phyloP scores from a whole-genome alignment of 371 early-diverging fungal genomes.

The Mortierella sp. region DNA sequence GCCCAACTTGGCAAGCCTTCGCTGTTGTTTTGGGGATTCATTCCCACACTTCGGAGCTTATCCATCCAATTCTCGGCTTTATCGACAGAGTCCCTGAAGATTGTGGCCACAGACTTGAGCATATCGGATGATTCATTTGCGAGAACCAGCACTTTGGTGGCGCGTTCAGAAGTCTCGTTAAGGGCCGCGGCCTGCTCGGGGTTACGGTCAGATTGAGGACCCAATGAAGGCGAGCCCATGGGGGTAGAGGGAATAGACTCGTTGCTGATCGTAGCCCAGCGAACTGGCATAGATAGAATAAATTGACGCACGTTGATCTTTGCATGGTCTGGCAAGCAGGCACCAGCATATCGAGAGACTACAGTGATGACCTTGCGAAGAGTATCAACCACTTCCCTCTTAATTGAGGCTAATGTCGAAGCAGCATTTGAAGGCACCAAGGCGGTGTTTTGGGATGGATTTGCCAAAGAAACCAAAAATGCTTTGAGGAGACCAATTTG shows the following conservation, averaged over 20 bases:
- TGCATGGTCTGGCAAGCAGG: conserved; percentile 89
- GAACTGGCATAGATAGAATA: conserved; percentile 85
- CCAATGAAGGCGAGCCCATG: conserved; percentile 59
- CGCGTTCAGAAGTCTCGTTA: conserved; percentile 67
- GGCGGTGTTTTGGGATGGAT: conserved; percentile 45
- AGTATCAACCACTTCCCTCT: conserved; percentile 88
- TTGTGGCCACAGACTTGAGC: conserved; percentile 80
- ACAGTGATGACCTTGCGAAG: conserved; percentile 92
- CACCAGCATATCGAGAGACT: conserved; percentile 88
- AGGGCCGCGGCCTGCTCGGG: conserved; percentile 63
- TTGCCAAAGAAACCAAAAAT: conserved; percentile 72
- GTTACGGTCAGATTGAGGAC: conserved; percentile 54
- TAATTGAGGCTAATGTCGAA: conserved; percentile 70
- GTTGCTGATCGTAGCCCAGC: conserved; percentile 79
- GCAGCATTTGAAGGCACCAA: conserved; percentile 50
- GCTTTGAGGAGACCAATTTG: conserved; percentile 80
- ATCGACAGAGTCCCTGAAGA: conserved; percentile 83
- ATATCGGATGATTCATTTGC: conserved; percentile 88
- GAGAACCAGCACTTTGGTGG: conserved; percentile 76
- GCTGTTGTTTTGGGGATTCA: conserved; percentile 57
- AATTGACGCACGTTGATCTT: conserved; percentile 84
- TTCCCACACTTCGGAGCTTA: conserved; percentile 66
- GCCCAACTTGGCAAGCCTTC: conserved; percentile 56
- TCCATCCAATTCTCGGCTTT: conserved; percentile 86
- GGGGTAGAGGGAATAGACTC: conserved; percentile 51